Evolutionary conservation across 768 basidiomycete species (phyloP), one percentile per base, ranked within the genome.

Genomic region (Tylopilus vinaceipallidus): DNA sequence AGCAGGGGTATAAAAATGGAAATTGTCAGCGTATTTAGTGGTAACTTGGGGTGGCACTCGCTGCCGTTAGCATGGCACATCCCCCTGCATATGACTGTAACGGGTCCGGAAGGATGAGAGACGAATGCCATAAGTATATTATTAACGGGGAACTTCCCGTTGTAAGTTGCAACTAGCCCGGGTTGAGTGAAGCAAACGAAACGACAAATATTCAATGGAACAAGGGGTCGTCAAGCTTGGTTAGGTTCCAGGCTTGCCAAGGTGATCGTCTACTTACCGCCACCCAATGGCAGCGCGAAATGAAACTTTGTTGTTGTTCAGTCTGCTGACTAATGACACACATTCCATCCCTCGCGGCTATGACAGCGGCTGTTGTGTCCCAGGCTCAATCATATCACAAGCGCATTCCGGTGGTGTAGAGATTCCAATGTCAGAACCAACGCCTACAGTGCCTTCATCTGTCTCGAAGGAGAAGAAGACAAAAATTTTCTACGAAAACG

Each of bases 31-130:
- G 52, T 52, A 51, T 27, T 29, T 19, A 47, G 50, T 49, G 49
- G 30, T 38, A 43, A 49, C 49, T 52, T 44, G 45, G 24, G 26
- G 52, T 50, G 42, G 53, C 55, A 26, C 54, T 55, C 42, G 54
- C 47, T 66, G 64, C 61, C 65, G 65, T 64, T 17, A 68, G 45
- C 35, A 29, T 47, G 53, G 46, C 22, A 33, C 29, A 46, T 49
- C 44, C 63, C 63, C 65, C 65, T 66, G 59, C 38, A 66, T 66
- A 67, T 67, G 62, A 62, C 65, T 66, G 65, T 68, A 66, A 66
- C 54, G 53, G 62, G 65, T 45, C 62, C 50, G 55, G 57, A 52
- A 42, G 44, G 47, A 53, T 33, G 55, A 46, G 37, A 50, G 53
- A 47, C 37, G 34, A 12, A 50, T 66, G 64, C 54, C 67, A 69